Percentiles rank a stretch among this genome's conserved stretches.
phyloP scores from a whole-genome alignment of 768 basidiomycete species.

The Auricularia cornea region DNA sequence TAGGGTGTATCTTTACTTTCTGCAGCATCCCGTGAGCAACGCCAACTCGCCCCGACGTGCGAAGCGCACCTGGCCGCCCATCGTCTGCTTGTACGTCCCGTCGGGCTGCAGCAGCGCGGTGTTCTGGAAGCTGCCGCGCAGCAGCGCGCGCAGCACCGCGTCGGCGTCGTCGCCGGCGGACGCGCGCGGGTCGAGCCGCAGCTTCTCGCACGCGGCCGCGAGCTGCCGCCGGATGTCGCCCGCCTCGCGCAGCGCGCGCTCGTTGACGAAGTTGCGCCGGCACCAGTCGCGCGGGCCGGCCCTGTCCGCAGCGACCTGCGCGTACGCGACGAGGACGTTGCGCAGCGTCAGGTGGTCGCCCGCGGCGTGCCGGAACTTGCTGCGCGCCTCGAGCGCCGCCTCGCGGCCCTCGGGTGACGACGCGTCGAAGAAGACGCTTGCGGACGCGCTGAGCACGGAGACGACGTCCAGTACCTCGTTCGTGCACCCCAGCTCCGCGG shows the following conservation, averaged over 20 bases:
- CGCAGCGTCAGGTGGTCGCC: constrained; percentile 91
- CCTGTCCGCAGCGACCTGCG: constrained; percentile 50
- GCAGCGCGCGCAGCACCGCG: constrained; percentile 60
- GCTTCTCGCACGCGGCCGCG: constrained; percentile 49
- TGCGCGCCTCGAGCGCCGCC: constrained; percentile 55
- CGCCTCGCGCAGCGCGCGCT: constrained; percentile 72
- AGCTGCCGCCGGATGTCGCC: constrained; percentile 76
- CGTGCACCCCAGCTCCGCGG: constrained; percentile 63
- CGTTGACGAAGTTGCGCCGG: constrained; percentile 71
- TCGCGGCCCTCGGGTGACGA: constrained; percentile 61
- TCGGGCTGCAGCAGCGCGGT: constrained; percentile 79
- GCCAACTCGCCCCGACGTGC: neutral
- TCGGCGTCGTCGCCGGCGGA: constrained; percentile 60
- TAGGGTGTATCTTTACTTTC: constrained; percentile 87
- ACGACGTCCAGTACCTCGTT: constrained; percentile 77
- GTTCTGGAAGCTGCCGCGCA: constrained; percentile 72
- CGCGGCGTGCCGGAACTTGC: constrained; percentile 70
- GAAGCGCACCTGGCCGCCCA: constrained; percentile 51
- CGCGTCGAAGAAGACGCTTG: constrained; percentile 70
- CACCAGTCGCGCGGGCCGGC: constrained; percentile 67
- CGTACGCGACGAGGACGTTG: constrained; percentile 76
- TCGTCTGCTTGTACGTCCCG: constrained; percentile 76
- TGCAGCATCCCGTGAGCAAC: constrained; percentile 14
- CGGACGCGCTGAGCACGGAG: constrained; percentile 72
- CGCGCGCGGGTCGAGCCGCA: constrained; percentile 49